Base-by-base conservation (phyloP, 2,329 filamentous ascomycete genomes). In the Calonectria hongkongensis region DNA sequence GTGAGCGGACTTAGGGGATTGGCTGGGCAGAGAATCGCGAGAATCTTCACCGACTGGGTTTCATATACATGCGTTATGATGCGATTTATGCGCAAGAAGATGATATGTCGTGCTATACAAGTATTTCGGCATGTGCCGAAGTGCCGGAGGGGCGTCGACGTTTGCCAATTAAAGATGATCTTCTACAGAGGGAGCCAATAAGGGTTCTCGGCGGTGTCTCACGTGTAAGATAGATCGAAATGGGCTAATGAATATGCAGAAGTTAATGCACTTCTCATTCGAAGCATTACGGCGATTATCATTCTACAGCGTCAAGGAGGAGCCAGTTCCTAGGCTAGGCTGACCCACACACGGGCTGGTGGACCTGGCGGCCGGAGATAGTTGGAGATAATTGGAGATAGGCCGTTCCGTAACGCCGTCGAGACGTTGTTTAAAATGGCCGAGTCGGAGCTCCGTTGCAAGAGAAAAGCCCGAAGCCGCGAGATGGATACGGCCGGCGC, bases 401-500 rank as follows among this genome's bases (percentile, higher is more conserved):
- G 4, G 30, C 21, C 13, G n/a, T 39, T n/a, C 12, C 36, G 3
- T 36, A 13, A 39, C n/a, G 18, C n/a, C n/a, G 28, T 3, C 1
- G 4, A 39, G 2, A 9, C n/a, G 30, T 56, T 30, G 12, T 21
- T 21, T 12, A 56, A 56, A 56, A 21, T 18, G 28, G 7, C 51
- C 33, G 33, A n/a, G 30, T 16, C n/a, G 15, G 36, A 58, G 54
- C 54, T 28, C 54, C 51, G 30, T 16, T 3, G 30, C 6, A 9
- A 36, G 18, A 58, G 33, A 21, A 58, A 58, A 39, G 33, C n/a
- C n/a, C 54, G 54, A 58, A 36, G n/a, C 54, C 33, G n/a, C 30
- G 54, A 39, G 54, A 33, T 7, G n/a, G 39, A 21, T 21, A 21
- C 21, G 21, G 21, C 21, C 21, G 21, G 21, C 21, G 21, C 21